phyloP scores from a whole-genome alignment of 257 asterid species.

The Nicotiana undulata region DNA sequence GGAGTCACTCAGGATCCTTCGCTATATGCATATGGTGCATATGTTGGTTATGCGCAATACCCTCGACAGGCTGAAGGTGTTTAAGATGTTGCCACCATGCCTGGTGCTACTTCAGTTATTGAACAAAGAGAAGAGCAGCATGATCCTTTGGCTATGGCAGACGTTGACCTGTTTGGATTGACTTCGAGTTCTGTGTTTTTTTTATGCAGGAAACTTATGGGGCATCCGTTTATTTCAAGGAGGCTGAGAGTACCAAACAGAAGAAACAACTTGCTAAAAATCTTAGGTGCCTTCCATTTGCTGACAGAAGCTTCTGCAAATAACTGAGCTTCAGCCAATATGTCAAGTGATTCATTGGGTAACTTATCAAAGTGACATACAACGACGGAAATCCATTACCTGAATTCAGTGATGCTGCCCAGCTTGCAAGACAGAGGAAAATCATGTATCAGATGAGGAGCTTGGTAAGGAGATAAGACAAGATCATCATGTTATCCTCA shows the following conservation, averaged over 20 bases:
- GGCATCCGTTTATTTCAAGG: slow-evolving; percentile 80
- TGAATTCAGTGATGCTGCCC: too few relatives aligned
- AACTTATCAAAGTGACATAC: too few relatives aligned
- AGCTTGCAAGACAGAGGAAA: too few relatives aligned
- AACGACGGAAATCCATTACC: too few relatives aligned
- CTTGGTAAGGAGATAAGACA: too few relatives aligned
- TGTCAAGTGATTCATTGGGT: neutral
- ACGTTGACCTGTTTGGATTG: too few relatives aligned
- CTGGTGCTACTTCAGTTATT: slow-evolving; percentile 50
- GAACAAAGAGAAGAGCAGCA: slow-evolving; percentile 69
- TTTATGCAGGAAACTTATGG: slow-evolving; percentile 84
- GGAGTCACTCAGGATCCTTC: slow-evolving; percentile 85
- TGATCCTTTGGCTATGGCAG: slow-evolving; percentile 88
- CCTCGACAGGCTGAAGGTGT: slow-evolving; percentile 79
- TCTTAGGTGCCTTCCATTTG: neutral
- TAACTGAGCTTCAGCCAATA: neutral
- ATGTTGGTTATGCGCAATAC: slow-evolving; percentile 72
- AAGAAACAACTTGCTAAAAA: slow-evolving; percentile 19
- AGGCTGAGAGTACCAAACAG: slow-evolving; percentile 27
- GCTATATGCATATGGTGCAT: slow-evolving; percentile 72
- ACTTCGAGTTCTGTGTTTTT: too few relatives aligned
- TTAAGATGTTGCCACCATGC: slow-evolving; percentile 52
- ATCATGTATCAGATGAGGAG: too few relatives aligned
- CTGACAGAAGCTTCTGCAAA: neutral
- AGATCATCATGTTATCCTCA: too few relatives aligned